Evolutionary conservation across 2,329 filamentous ascomycete species (phyloP).

Genomic region (Paraconiothyrium sp.): DNA sequence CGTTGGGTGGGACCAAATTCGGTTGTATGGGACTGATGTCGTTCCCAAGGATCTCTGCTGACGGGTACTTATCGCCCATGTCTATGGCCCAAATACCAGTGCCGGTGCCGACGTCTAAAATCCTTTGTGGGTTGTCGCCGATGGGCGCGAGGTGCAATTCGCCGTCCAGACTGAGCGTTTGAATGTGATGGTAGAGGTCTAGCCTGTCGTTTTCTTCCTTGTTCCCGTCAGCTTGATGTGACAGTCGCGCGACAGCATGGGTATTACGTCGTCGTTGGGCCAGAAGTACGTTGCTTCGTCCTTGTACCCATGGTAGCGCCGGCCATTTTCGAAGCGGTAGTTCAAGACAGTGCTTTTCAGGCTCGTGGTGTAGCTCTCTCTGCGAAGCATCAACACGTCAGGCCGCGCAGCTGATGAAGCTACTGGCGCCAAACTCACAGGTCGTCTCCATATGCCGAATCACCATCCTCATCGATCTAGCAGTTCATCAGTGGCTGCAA

Average conservation of each 20-base stretch:
- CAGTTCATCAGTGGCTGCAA: constrained; percentile 5
- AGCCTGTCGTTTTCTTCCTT: constrained; percentile 39
- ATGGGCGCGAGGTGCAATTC: constrained; percentile 37
- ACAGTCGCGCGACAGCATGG: background rate
- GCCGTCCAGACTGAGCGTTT: constrained; percentile 29
- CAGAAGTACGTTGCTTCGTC: constrained; percentile 33
- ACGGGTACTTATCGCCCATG: constrained; percentile 42
- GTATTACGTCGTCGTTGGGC: constrained; percentile 36
- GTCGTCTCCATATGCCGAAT: constrained; percentile 33
- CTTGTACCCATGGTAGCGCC: constrained; percentile 37
- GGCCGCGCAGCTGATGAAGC: background rate
- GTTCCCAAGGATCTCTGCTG: constrained; percentile 46
- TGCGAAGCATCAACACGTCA: constrained; percentile 9
- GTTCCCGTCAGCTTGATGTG: background rate
- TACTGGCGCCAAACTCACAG: constrained; percentile 21
- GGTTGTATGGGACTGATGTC: constrained; percentile 48
- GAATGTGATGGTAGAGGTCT: constrained; percentile 38
- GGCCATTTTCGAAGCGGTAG: constrained; percentile 37
- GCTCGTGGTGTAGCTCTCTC: constrained; percentile 37
- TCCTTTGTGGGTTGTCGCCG: constrained; percentile 29
- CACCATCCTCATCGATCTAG: constrained; percentile 20
- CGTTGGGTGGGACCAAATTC: constrained; percentile 48
- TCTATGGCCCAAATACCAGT: constrained; percentile 41
- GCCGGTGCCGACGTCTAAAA: constrained; percentile 33
- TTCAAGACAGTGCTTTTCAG: constrained; percentile 34